phyloP scores from a whole-genome alignment of 768 basidiomycete genomes.

The Rhizopogon salebrosus region DNA sequence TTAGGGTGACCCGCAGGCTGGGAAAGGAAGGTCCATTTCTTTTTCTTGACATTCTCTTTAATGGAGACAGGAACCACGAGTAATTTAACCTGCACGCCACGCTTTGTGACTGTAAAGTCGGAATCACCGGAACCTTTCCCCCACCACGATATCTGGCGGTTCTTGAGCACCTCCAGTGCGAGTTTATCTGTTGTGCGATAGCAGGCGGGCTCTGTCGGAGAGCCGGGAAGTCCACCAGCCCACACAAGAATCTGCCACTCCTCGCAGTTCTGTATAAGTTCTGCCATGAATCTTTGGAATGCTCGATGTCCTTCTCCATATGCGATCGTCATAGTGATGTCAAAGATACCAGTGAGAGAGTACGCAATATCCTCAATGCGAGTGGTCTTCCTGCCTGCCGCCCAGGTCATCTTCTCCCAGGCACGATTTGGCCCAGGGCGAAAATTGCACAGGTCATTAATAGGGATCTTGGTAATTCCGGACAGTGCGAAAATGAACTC shows the following conservation, averaged over 20 bases:
- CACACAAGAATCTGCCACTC: slow-evolving; percentile 8
- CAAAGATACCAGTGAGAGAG: slow-evolving; percentile 11
- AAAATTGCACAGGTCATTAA: slow-evolving; percentile 2
- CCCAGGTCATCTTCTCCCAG: slow-evolving; percentile 10
- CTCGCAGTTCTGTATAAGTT: slow-evolving; percentile 5
- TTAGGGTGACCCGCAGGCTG: background rate
- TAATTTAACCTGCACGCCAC: slow-evolving; percentile 3
- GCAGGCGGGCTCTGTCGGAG: background rate
- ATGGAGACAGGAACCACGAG: background rate
- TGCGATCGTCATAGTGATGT: slow-evolving; percentile 8
- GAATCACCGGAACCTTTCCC: background rate
- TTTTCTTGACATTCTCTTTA: background rate
- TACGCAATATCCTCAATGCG: slow-evolving; percentile 13
- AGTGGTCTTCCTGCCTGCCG: slow-evolving; percentile 10
- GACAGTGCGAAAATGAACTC: background rate
- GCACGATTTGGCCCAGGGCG: slow-evolving; percentile 1
- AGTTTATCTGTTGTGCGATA: background rate
- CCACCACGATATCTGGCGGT: slow-evolving; percentile 1
- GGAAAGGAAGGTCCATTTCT: slow-evolving; percentile 3
- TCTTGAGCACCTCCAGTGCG: background rate
- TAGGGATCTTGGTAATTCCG: slow-evolving; percentile 3
- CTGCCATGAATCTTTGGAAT: slow-evolving; percentile 9
- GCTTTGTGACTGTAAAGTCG: slow-evolving; percentile 1
- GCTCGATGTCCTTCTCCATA: slow-evolving; percentile 15
- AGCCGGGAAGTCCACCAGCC: background rate